phyloP scores from a whole-genome alignment of 805 yeast genomes.

The Candida rishiriensis region DNA sequence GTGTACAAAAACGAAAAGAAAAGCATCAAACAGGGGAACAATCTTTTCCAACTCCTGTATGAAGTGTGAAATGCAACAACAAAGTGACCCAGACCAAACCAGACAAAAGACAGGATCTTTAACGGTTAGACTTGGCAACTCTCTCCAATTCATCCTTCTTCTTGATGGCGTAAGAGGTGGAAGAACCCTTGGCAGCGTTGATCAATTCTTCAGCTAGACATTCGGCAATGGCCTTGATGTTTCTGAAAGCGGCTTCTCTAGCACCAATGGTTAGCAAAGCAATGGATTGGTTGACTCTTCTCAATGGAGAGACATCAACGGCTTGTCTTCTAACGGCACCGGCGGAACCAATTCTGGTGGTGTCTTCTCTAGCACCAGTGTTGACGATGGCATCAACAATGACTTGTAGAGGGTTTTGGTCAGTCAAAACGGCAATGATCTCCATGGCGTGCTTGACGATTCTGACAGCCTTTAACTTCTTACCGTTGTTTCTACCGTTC shows the following conservation, averaged over 20 bases:
- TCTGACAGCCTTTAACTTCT: slow-evolving; percentile 99
- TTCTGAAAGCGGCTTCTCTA: slow-evolving; percentile 99
- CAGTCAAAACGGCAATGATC: slow-evolving; percentile 95
- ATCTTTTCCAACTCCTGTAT: neutral
- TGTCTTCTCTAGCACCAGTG: slow-evolving; percentile 99
- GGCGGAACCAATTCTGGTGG: slow-evolving; percentile 99
- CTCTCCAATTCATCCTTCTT: slow-evolving; percentile 99
- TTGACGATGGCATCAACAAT: slow-evolving; percentile 98
- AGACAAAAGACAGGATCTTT: slow-evolving; percentile 31
- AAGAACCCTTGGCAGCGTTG: slow-evolving; percentile 99
- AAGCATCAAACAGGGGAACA: neutral
- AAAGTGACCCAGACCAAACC: neutral
- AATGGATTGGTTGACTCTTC: slow-evolving; percentile 99
- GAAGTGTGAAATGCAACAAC: neutral
- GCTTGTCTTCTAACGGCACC: slow-evolving; percentile 99
- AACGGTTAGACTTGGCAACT: slow-evolving; percentile 99
- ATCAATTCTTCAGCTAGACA: slow-evolving; percentile 99
- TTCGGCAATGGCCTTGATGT: slow-evolving; percentile 99
- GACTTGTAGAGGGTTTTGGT: slow-evolving; percentile 99
- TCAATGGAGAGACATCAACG: slow-evolving; percentile 99
- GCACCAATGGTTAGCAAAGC: slow-evolving; percentile 98
- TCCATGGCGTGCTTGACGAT: slow-evolving; percentile 99
- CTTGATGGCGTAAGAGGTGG: slow-evolving; percentile 99
- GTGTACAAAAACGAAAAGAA: slow-evolving; percentile 10
- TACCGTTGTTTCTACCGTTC: slow-evolving; percentile 99